Evolutionary conservation across 1,284 basidiomycete species (phyloP).

Genomic region (Phellopilus nigrolimitatus): DNA sequence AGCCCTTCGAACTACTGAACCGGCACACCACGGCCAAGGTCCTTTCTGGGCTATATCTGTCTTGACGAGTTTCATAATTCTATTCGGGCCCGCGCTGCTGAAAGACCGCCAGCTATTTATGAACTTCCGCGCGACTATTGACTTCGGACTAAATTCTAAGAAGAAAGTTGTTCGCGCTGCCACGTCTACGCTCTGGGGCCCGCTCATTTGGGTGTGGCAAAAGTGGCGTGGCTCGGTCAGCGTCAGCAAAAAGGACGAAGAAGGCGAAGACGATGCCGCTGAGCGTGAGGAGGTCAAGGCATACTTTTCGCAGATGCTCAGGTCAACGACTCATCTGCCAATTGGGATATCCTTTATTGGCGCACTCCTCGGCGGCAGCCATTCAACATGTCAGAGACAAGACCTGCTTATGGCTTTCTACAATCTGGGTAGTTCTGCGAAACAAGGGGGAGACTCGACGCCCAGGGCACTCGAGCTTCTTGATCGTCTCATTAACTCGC

Average conservation of each 20-base stretch:
- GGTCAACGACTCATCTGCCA: slow-evolving; percentile 22
- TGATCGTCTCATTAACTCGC: slow-evolving; percentile 20
- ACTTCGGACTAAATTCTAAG: slow-evolving; percentile 50
- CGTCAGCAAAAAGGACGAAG: slow-evolving; percentile 30
- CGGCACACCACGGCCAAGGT: slow-evolving; percentile 57
- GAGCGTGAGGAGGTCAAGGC: slow-evolving; percentile 21
- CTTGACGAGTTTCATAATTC: slow-evolving; percentile 53
- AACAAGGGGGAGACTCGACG: slow-evolving; percentile 9
- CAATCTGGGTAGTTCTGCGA: slow-evolving; percentile 3
- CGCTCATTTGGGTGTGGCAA: slow-evolving; percentile 51
- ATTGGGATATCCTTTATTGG: slow-evolving; percentile 16
- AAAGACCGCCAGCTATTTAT: slow-evolving; percentile 42
- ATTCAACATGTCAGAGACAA: slow-evolving; percentile 3
- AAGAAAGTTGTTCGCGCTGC: slow-evolving; percentile 58
- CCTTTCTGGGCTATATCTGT: slow-evolving; percentile 71
- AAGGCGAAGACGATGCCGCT: slow-evolving; percentile 23
- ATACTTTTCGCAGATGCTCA: slow-evolving; percentile 11
- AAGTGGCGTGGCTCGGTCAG: slow-evolving; percentile 36
- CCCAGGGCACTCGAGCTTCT: slow-evolving; percentile 15
- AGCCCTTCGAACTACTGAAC: slow-evolving; percentile 49
- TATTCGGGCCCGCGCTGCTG: slow-evolving; percentile 53
- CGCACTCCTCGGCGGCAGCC: slow-evolving; percentile 6
- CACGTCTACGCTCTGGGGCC: slow-evolving; percentile 56
- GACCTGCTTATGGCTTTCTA: slow-evolving; percentile 10
- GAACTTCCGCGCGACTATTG: slow-evolving; percentile 45